A percentile compares a stretch with the other conserved stretches of the same genome.
Conservation (phyloP, 2,329 filamentous ascomycete genomes). For the Ophiostoma sp. region DNA sequence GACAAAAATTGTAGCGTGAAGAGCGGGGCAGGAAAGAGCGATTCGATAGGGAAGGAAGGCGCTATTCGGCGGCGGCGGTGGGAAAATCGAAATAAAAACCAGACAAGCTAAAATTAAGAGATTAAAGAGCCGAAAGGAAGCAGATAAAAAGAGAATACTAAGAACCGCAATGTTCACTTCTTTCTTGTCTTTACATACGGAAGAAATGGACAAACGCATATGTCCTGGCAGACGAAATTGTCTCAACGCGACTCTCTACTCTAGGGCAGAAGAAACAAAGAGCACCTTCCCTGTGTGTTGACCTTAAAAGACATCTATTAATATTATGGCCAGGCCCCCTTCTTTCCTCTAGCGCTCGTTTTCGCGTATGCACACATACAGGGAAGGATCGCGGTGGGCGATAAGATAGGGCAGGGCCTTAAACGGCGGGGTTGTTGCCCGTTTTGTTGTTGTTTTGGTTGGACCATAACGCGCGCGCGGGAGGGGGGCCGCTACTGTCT, state of each 20-base stretch:
- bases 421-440: constrained; percentile 7
- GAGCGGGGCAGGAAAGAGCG: constrained; percentile 29
- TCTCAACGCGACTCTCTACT: neutral
- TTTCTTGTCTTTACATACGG: neutral
- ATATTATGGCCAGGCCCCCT: neutral
- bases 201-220: neutral
- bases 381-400: neutral
- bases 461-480: neutral
- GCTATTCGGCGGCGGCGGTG: constrained; percentile 14
- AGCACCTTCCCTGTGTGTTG: neutral
- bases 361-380: neutral
- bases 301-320: neutral
- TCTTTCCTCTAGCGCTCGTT: neutral
- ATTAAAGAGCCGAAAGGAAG: neutral
- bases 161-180: neutral
- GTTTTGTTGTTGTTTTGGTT: constrained; percentile 13
- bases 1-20: constrained; percentile 29
- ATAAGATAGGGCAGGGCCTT: neutral
- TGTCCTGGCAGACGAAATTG: neutral
- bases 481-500: neutral
- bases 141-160: neutral
- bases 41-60: constrained; percentile 19
- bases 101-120: neutral
- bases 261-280: neutral
- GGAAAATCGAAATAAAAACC: constrained; percentile 14